A percentile compares a stretch with the other conserved stretches of the same genome.
These are phyloP conservation scores for Phytopythium delawarense DNA, from an alignment of 352 stramenopile species.

Conservation along the genomic window DNA sequence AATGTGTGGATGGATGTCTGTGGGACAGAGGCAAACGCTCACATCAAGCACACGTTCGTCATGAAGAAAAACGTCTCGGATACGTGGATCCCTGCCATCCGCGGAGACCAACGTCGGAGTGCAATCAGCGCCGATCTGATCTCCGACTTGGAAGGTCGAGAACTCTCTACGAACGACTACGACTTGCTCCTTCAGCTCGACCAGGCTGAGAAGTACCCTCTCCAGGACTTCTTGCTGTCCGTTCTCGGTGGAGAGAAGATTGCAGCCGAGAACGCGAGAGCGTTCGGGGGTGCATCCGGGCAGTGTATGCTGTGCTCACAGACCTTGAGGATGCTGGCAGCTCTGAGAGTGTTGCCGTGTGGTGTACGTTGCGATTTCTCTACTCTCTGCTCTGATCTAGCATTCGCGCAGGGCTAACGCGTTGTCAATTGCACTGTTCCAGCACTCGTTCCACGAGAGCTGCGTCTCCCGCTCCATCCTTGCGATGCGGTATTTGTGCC, in stretches of 20 bases:
- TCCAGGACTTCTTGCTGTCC: conserved; percentile 75
- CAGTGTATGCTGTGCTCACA: conserved; percentile 56
- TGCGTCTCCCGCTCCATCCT: conserved; percentile 68
- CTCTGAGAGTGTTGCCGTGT: conserved; percentile 44
- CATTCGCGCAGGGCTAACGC: neutral
- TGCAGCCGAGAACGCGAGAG: conserved; percentile 39
- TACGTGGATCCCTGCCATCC: conserved; percentile 49
- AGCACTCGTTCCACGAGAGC: conserved; percentile 81
- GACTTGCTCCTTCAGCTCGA: conserved; percentile 73
- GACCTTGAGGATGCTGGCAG: conserved; percentile 54
- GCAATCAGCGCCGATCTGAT: conserved; percentile 38
- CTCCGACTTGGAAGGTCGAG: conserved; percentile 57
- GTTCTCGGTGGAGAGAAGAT: conserved; percentile 42
- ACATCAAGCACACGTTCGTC: conserved; percentile 69
- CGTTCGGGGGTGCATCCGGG: conserved; percentile 30
- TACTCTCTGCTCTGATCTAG: neutral
- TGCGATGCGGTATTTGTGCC: conserved; percentile 1
- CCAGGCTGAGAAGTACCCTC: conserved; percentile 39
- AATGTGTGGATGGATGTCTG: neutral
- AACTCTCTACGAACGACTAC: conserved; percentile 85
- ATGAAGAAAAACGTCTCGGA: conserved; percentile 61
- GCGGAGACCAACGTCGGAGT: conserved; percentile 20
- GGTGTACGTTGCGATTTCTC: conserved; percentile 27
- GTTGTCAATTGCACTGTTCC: neutral
- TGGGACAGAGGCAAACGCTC: conserved; percentile 41